phyloP scores from a whole-genome alignment of 1,284 basidiomycete species.

The Cutaneotrichosporon dermatis region DNA sequence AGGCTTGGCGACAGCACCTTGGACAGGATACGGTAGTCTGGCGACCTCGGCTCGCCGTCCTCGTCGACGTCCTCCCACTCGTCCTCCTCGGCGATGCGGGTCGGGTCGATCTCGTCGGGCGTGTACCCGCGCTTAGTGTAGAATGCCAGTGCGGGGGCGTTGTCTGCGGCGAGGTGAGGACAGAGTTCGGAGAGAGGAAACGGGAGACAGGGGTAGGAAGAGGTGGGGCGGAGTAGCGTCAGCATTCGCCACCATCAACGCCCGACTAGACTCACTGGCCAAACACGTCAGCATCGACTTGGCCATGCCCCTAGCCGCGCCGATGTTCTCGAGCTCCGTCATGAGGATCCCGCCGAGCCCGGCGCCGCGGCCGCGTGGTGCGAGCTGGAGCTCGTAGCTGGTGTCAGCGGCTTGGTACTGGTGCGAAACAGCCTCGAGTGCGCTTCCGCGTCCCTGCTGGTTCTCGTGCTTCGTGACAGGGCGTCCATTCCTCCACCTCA shows the following conservation, averaged over 20 bases:
- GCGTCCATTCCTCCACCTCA: too few relatives aligned
- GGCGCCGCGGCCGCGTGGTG: constrained; percentile 13
- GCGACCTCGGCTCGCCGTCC: constrained; percentile 10
- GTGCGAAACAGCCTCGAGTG: too few relatives aligned
- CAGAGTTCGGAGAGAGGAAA: too few relatives aligned
- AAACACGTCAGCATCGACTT: constrained; percentile 48
- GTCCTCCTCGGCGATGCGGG: constrained; percentile 31
- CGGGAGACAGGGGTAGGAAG: not conserved
- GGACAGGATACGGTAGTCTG: constrained; percentile 33
- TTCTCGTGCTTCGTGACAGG: too few relatives aligned
- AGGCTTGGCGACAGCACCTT: constrained; percentile 19
- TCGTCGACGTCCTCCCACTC: constrained; percentile 20
- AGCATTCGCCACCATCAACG: too few relatives aligned
- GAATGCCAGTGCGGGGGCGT: constrained; percentile 32
- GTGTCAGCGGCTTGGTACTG: constrained; percentile 3
- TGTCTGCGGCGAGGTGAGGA: constrained; percentile 20
- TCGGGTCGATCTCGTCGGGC: constrained; percentile 47
- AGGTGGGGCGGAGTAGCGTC: not conserved
- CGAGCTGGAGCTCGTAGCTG: constrained; percentile 46
- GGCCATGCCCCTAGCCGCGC: constrained; percentile 30
- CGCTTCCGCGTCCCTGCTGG: too few relatives aligned
- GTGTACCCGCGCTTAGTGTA: constrained; percentile 36
- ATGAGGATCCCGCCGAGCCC: constrained; percentile 37
- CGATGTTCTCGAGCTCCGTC: constrained; percentile 34
- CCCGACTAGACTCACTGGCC: constrained; percentile 26